Conservation (phyloP, 139 green algal species). For the Chlorella sp. region DNA sequence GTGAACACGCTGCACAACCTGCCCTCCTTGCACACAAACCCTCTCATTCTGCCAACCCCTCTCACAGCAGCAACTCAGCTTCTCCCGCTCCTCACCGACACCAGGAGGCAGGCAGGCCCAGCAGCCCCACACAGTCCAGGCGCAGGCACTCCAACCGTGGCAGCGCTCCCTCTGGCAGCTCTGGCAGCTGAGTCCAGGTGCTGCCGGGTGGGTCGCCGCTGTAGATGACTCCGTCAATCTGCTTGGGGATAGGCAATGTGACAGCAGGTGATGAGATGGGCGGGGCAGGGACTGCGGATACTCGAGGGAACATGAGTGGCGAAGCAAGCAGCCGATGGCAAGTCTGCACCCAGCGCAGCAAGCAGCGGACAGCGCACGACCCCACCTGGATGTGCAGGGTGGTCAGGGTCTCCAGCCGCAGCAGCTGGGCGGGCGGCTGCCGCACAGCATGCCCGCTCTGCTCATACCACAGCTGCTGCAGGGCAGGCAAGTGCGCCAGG, state of each 20-base stretch:
- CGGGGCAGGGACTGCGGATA: not conserved
- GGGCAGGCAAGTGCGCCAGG: not conserved
- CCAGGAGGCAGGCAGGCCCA: conserved; percentile 3
- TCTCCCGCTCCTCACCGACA: not conserved
- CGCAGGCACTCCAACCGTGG: not conserved
- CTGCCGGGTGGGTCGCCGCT: not conserved
- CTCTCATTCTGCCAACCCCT: no score
- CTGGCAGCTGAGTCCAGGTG: conserved; percentile 3
- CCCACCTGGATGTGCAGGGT: conserved; percentile 1
- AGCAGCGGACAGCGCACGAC: no score
- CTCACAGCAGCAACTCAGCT: not conserved
- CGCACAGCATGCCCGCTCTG: not conserved
- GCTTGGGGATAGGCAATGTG: not conserved
- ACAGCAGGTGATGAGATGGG: not conserved
- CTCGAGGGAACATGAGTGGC: no score
- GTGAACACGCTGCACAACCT: no score
- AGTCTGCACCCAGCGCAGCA: no score
- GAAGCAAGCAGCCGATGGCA: no score
- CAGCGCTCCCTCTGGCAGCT: not conserved
- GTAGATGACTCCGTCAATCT: not conserved
- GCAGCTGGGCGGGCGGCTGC: not conserved
- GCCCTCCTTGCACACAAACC: no score
- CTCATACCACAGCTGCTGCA: not conserved
- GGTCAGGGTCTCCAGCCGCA: not conserved
- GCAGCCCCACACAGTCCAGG: not conserved